Evolutionary conservation across 2,329 filamentous ascomycete genomes (phyloP), one percentile per base, ranked within the genome.

Genomic region (Cladosporium phlei): DNA sequence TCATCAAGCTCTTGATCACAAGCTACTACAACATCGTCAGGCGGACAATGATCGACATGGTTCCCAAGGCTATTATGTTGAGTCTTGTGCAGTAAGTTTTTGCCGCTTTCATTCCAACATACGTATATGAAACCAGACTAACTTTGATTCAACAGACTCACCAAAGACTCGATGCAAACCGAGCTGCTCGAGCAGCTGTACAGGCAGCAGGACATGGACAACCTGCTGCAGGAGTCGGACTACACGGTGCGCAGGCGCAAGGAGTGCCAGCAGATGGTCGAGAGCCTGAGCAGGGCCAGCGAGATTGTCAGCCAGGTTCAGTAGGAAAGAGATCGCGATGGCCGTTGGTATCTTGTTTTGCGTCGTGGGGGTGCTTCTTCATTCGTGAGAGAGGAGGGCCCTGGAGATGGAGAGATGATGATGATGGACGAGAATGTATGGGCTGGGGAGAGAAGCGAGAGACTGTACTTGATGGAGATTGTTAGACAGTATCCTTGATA

Each of bases 41-140:
- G 75, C 80, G 93, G 58, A 98, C 94, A 51, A 94, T 98, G 89
- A 96, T 97, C 56, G 93, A 98, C 64, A 98, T 98, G 93, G 93
- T 98, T 5, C 93, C 93, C 57, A 98, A 98, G 74, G 93, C 93
- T 30, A 94, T 98, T 65, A 98, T 98, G 93, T 79, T 97, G 57
- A 96, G 80, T 59, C 85, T 98, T 35, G 93, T 98, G 42, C 84
- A 91, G 86, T 95, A 82, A 67, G 88, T 83, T 16, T 12, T 30
- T n/a, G n/a, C n/a, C n/a, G n/a, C 7, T 14, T 27, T 38, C 48
- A 37, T 14, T 51, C 58, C 7, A 32, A 47, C 61, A 19, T 4
- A 2, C 39, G 6, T 28, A 21, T 7, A n/a, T 24, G 14, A 12
- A 30, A 40, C 2, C 20, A 28, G 14, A 1, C 43, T 46, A 38